Base-by-base conservation (phyloP, 352 stramenopile species). In the Pythium biforme region DNA sequence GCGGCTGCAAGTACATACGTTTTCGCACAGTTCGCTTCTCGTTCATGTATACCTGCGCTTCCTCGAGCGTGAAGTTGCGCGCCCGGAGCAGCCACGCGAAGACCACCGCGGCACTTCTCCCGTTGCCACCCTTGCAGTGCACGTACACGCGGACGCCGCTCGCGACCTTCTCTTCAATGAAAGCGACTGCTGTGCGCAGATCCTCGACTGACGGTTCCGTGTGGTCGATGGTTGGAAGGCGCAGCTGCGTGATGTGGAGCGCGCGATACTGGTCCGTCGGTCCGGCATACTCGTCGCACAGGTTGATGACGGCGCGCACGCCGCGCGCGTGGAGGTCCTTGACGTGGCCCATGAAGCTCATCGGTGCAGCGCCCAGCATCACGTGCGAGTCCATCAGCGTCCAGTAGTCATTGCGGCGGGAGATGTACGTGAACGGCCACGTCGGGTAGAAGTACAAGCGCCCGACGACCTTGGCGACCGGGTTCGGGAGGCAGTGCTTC, bases 71-170 rank as follows among this genome's bases (percentile, higher is more conserved):
- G 70, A 90, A 87, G 14, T 76, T 76, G 56, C 85, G 86, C 29
- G 70, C 67, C 12, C 82, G 72, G 17, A 98, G 70, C 7, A 98
- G 66, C 92, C 92, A 98, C 50, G 89, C 96, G 63, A 97, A 95
- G 1, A 87, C 92, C 52, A 96, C 85, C 1, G 95, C 92, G 26
- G 91, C 94, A 29, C 82, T 97, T 51, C 96, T 83, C n/a, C 96
- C 96, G 64, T 98, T 96, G 34, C 96, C 96, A 34, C 92, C 90
- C 74, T 98, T 97, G 80, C 96, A 99, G 69, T 98, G 96, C 48
- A 99, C 92, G 62, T 98, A 98, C n/a, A 98, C 95, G 29, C 86
- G 77, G 34, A 91, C 89, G 23, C 93, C 94, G 54, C 74, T 71
- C 25, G 82, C 66, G 43, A 90, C 76, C 64, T 98, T 89, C 51